Conservation (phyloP, 495 filamentous ascomycete species). For the Daldinia decipiens region DNA sequence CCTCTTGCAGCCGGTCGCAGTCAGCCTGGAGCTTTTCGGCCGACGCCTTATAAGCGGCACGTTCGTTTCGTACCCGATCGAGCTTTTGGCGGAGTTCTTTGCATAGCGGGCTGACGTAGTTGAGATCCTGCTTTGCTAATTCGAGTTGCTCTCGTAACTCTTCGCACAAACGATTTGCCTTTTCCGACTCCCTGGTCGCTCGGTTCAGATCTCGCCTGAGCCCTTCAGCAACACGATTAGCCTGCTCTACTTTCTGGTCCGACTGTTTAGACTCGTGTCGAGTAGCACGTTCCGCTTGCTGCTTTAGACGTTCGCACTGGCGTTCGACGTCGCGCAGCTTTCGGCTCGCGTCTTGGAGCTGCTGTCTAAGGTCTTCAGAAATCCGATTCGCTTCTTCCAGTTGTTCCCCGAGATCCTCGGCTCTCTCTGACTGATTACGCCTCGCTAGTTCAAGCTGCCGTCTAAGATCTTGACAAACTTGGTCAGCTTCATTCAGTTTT, state of each 20-base stretch:
- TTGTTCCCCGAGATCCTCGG: conserved; percentile 67
- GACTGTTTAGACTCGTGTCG: conserved; percentile 64
- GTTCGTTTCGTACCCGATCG: conserved; percentile 57
- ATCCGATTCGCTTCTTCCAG: conserved; percentile 79
- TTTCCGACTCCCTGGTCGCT: conserved; percentile 44
- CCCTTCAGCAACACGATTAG: conserved; percentile 57
- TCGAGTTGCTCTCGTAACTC: conserved; percentile 41
- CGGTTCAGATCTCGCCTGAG: conserved; percentile 57
- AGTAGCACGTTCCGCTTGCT: conserved; percentile 55
- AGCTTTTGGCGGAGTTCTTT: conserved; percentile 56
- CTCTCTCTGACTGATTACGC: conserved; percentile 53
- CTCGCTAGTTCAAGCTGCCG: conserved; percentile 59
- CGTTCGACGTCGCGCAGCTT: conserved; percentile 54
- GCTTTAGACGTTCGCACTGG: conserved; percentile 56
- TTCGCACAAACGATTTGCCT: conserved; percentile 36
- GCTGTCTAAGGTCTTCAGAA: conserved; percentile 70
- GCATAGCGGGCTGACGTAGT: conserved; percentile 36
- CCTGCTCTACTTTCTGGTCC: conserved; percentile 52
- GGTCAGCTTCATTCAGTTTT: conserved; percentile 59
- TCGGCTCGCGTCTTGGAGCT: conserved; percentile 57
- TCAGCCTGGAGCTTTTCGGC: conserved; percentile 57
- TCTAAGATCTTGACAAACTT: conserved; percentile 62
- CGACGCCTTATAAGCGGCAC: conserved; percentile 55
- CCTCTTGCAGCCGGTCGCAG: conserved; percentile 51
- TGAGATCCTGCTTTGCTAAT: conserved; percentile 40